phyloP scores from a whole-genome alignment of 106 monocot genomes.

The Acorus calamus region DNA sequence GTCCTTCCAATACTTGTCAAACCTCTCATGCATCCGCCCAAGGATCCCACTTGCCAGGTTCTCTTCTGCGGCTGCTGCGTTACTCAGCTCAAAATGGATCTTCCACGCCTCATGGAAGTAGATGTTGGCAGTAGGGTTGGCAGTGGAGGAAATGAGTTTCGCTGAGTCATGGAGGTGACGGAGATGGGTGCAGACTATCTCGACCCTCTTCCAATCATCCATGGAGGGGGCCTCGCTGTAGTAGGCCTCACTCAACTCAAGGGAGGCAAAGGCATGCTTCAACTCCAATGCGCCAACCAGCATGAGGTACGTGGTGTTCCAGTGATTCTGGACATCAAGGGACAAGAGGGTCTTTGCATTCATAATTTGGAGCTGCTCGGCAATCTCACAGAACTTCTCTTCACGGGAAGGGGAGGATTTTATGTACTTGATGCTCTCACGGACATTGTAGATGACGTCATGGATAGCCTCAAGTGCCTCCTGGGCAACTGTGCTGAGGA shows the following conservation, averaged over 20 bases:
- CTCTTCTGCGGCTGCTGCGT: conserved; percentile 39
- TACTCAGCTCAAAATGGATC: conserved; percentile 56
- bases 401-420: conserved; percentile 62
- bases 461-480: conserved; percentile 87
- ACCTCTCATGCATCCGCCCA: conserved; percentile 75
- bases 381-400: conserved; percentile 74
- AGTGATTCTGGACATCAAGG: conserved; percentile 60
- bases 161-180: conserved; percentile 78
- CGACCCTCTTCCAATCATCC: conserved; percentile 91
- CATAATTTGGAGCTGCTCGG: conserved; percentile 56
- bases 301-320: conserved; percentile 95
- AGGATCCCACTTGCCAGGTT: conserved; percentile 33
- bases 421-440: conserved; percentile 88
- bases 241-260: conserved; percentile 73
- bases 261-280: conserved; percentile 53
- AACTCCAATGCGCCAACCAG: conserved; percentile 69
- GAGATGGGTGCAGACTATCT: conserved; percentile 57
- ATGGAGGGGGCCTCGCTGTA: conserved; percentile 81
- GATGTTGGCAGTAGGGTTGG: conserved; percentile 68
- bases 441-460: conserved; percentile 74
- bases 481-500: conserved; percentile 70
- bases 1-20: conserved; percentile 95
- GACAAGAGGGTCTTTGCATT: conserved; percentile 32
- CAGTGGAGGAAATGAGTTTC: conserved; percentile 29
- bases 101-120: conserved; percentile 96